Conservation (phyloP, 306 rosid species). For the Rosa lucieae region DNA sequence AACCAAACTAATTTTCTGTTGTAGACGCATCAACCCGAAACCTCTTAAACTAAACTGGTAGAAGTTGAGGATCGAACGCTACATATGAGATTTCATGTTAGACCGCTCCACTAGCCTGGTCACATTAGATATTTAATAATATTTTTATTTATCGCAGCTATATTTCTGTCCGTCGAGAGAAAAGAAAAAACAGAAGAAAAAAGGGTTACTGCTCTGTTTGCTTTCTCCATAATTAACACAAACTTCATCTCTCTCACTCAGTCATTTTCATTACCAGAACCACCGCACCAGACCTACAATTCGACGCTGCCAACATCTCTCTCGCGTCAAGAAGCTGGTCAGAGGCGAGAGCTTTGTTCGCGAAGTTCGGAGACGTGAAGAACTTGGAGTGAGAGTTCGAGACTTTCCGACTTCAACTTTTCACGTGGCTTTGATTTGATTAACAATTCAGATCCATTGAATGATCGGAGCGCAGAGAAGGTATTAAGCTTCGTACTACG, state of each 20-base stretch:
- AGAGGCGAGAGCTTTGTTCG: neutral
- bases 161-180: neutral
- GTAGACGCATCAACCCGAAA: too few species aligned
- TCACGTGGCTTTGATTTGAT: neutral
- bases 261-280: neutral
- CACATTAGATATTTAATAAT: neutral
- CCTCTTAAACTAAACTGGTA: too few species aligned
- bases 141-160: neutral
- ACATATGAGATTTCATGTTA: too few species aligned
- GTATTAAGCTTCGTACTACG: neutral
- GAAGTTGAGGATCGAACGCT: too few species aligned
- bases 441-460: constrained; percentile 9
- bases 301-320: neutral
- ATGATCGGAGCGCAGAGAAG: constrained; percentile 6
- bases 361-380: constrained; percentile 10
- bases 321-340: neutral
- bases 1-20: too few species aligned
- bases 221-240: neutral
- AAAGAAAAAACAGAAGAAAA: neutral
- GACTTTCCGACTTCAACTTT: neutral
- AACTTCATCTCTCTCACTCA: neutral
- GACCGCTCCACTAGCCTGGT: too few species aligned
- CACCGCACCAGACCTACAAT: constrained; percentile 6
- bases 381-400: neutral
- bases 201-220: neutral